Base-by-base conservation (phyloP, 75 land plant species). In the Azolla pinnata region DNA sequence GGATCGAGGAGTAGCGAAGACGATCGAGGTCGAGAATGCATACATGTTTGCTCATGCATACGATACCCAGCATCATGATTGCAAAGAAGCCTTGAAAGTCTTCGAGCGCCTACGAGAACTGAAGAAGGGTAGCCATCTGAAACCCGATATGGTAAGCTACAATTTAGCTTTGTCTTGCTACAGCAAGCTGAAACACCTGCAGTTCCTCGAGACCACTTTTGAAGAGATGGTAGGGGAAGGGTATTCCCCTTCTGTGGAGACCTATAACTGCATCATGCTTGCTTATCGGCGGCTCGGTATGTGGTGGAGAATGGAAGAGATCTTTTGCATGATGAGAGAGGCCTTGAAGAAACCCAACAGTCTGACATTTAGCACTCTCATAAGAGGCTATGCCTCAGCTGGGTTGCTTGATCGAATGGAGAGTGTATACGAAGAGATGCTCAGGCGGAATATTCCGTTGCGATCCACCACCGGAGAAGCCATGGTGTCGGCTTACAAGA, bases 1-100 rank as follows among this genome's bases (percentile, higher is more conserved):
- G 10, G 27, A 29, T 52, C 24, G 29, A 52, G 54, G 54, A 27
- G 54, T 52, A 1, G 7, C 24, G 1, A 52, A 29, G 54, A 52
- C 54, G 10, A 52, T 52, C 2, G 54, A 52, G 2, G 54, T 52
- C 2, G 54, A 52, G 54, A 52, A 52, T 52, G 54, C 54, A 24
- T 24, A 24, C 4, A 52, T 52, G 54, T 27, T 2, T 52, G 54
- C 54, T 23, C 29, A 52, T 25, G 3, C 54, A 24, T 27, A 52
- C 14, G 54, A 46, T 46, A 18, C 49, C 21, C 4, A 1, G 3
- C 54, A 14, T 19, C 12, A 52, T 14, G 25, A 23, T 52, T 23
- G 54, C 27, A 24, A 10, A 19, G 54, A 52, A 52, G 54, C 49
- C n/a, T 14, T 46, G 49, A 46, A 26, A 2, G 25, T 27, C 2